Conservation (phyloP, 306 rosid genomes). For the Trifolium pratense region DNA sequence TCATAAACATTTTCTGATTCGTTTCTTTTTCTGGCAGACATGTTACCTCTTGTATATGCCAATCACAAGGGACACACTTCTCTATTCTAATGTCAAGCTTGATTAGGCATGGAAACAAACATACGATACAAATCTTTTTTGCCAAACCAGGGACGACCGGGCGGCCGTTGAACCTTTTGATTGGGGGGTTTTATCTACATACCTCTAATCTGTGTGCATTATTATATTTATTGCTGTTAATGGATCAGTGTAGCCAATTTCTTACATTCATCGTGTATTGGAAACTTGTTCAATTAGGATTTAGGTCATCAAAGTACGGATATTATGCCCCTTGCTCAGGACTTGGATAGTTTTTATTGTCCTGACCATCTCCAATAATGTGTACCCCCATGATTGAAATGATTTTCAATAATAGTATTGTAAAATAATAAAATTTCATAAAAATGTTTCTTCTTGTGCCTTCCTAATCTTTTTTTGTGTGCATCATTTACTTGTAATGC, state of each 20-base stretch:
- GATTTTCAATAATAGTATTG: conserved; percentile 17
- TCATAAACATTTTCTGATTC: conserved; percentile 24
- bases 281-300: conserved; percentile 43
- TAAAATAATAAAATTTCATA: conserved; percentile 41
- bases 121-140: conserved; percentile 29
- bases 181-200: conserved; percentile 44
- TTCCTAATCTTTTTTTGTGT: neutral
- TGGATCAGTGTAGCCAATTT: conserved; percentile 52
- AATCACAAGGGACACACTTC: conserved; percentile 83
- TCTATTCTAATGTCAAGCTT: conserved; percentile 87
- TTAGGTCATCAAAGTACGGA: conserved; percentile 42
- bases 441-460: neutral
- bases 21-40: conserved; percentile 49
- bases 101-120: conserved; percentile 55
- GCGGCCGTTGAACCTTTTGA: conserved; percentile 44
- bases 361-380: conserved; percentile 43
- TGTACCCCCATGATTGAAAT: conserved; percentile 34
- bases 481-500: conserved; percentile 3
- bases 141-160: conserved; percentile 41
- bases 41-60: conserved; percentile 78
- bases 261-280: conserved; percentile 36
- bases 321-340: conserved; percentile 18
- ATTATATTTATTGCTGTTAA: conserved; percentile 35
- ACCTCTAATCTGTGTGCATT: conserved; percentile 47
- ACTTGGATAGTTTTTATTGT: conserved; percentile 37